Base-by-base conservation (phyloP, 108 stramenopile genomes). In the Cyclotella atomus region DNA sequence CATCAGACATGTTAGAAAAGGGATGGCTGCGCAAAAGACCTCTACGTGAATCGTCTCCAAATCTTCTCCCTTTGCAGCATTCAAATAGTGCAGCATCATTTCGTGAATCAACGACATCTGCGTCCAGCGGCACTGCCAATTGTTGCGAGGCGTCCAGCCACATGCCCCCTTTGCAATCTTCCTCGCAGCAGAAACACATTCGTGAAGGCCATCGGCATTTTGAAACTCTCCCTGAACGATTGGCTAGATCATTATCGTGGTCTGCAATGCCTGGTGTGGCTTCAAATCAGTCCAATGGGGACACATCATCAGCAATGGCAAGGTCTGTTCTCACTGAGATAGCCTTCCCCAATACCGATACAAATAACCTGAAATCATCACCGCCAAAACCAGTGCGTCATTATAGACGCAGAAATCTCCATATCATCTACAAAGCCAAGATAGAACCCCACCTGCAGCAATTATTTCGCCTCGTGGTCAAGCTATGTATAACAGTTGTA, bases 1-100 rank as follows among this genome's bases (percentile, higher is more conserved):
- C n/a, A 50, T 16, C 4, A 50, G 21, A 61, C 38, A 61, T 61
- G 60, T 23, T 36, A 20, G 36, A 21, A 38, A 61, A 20, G 7
- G 60, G 60, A 61, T 61, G 60, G 60, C 60, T 61, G 14, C 60
- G 60, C 20, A 61, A 61, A 36, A 21, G 60, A 61, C 60, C 59
- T 20, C 32, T 41, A 1, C 60, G 60, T 36, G 60, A 61, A 61
- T 61, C 38, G 21, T 41, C 34, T 7, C 35, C n/a, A 19, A 36
- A 61, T 36, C 34, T 61, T 14, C 60, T 61, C 19, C 60, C 60
- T 8, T 21, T 61, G 36, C 38, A 21, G 20, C 38, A 24, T 20
- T 29, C 6, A 9, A 36, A 3, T 61, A 61, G 12, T 43, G n/a
- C 36, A 20, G 2, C 20, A 0, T 23, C 38, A 12, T 41, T 12